Base-by-base conservation (phyloP, 352 stramenopile genomes). In the Nannochloropsis limnetica region DNA sequence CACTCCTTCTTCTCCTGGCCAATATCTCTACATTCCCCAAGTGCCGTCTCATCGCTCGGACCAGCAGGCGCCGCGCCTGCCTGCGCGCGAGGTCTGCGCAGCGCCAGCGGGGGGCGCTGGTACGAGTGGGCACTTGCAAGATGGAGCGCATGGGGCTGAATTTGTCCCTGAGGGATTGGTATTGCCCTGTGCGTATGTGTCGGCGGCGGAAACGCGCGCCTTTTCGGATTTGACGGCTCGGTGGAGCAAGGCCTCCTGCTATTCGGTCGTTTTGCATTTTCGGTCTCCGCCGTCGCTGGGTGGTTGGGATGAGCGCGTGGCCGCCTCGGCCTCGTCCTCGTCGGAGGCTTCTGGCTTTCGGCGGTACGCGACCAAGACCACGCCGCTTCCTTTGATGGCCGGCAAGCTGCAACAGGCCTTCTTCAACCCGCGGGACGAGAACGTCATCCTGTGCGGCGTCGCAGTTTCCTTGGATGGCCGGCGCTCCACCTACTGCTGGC, bases 371-470 rank as follows among this genome's bases (percentile, higher is more conserved):
- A 74, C 61, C 61, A 74, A 29, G n/a, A 31, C 25, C n/a, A 74
- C 61, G 6, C 61, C 61, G 8, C 11, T 15, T 27, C 11, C 61
- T 74, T 6, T 74, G n/a, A 29, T 74, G 61, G 8, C n/a, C n/a
- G 61, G 61, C 61, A 74, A 74, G 25, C 61, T 27, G n/a, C 61
- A 29, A 74, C 61, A 74, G n/a, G 61, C 61, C 61, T 74, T 74
- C n/a, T 74, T 17, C 25, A 74, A 25, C 22, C 61, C 61, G 3
- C 61, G 61, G n/a, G 25, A 31, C 4, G 61, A 74, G 25, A 74
- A 74, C 11, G n/a, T 74, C 61, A 9, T 74, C 11, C n/a, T 74
- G n/a, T 74, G 61, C 61, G 61, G 61, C 20, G n/a, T 74, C n/a
- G 61, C 61, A 25, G 20, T 74, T 25, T 74, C 61, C 25, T 74